Evolutionary conservation across 495 filamentous ascomycete species (phyloP).

Genomic region (Choiromyces venosus): DNA sequence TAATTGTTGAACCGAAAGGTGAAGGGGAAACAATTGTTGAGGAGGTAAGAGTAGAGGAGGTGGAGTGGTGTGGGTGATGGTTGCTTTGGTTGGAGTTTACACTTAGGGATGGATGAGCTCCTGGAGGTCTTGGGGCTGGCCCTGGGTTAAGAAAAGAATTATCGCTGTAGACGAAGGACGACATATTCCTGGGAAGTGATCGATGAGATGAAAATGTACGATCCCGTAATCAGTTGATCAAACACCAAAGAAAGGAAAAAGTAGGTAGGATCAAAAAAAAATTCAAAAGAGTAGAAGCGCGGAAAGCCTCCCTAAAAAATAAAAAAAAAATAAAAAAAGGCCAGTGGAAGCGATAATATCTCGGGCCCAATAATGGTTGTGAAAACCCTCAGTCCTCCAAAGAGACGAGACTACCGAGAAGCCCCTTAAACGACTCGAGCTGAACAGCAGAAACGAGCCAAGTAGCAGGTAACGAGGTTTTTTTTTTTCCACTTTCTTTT

Average conservation of each 20-base stretch:
- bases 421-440: conserved; percentile 35
- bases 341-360: neutral
- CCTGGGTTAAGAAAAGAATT: conserved; percentile 85
- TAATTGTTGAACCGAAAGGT: conserved; percentile 62
- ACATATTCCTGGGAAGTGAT: conserved; percentile 8
- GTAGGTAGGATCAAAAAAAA: too few relatives aligned
- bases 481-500: conserved; percentile 4
- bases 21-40: conserved; percentile 40
- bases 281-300: neutral
- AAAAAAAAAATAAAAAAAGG: neutral
- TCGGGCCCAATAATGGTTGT: neutral
- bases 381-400: neutral
- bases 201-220: conserved; percentile 14
- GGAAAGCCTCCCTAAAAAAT: neutral
- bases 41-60: conserved; percentile 58
- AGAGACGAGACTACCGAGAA: conserved; percentile 15
- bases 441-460: conserved; percentile 20
- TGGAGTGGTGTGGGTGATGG: conserved; percentile 71
- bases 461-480: conserved; percentile 13
- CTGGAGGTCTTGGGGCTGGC: conserved; percentile 84
- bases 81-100: conserved; percentile 44
- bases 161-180: conserved; percentile 33
- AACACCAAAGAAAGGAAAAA: neutral
- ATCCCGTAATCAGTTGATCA: conserved; percentile 1
- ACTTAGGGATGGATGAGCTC: conserved; percentile 61